Percentiles rank a stretch among this genome's conserved stretches.
These are phyloP conservation scores for Craspedostauros australis DNA, from an alignment of 108 stramenopile genomes.

Conservation along the genomic window DNA sequence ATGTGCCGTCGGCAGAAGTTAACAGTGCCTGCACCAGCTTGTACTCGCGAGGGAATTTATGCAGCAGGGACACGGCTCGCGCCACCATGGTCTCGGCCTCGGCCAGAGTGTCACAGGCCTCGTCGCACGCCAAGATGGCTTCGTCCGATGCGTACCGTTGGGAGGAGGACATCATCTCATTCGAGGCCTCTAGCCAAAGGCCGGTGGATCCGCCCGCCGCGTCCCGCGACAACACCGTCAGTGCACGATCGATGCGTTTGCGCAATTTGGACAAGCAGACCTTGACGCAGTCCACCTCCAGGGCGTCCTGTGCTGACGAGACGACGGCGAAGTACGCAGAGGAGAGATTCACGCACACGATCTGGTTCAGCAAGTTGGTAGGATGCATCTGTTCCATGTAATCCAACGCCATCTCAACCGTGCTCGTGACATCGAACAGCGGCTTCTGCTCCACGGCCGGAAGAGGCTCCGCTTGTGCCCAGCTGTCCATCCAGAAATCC, in stretches of 20 bases:
- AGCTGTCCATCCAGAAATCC: conserved; percentile 74
- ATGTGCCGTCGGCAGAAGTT: conserved; percentile 37
- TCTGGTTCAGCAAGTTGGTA: conserved; percentile 65
- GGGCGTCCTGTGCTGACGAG: conserved; percentile 43
- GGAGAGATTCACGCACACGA: conserved; percentile 66
- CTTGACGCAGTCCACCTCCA: conserved; percentile 38
- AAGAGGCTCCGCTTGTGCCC: conserved; percentile 59
- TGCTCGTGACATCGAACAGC: conserved; percentile 64
- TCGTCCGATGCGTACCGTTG: conserved; percentile 43
- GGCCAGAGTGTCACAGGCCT: conserved; percentile 59
- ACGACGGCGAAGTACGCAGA: conserved; percentile 62
- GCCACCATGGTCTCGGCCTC: conserved; percentile 64
- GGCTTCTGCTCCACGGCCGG: conserved; percentile 73
- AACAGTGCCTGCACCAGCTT: conserved; percentile 59
- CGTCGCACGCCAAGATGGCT: conserved; percentile 68
- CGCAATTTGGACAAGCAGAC: conserved; percentile 35
- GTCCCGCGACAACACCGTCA: conserved; percentile 59
- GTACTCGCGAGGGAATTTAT: conserved; percentile 60
- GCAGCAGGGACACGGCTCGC: conserved; percentile 55
- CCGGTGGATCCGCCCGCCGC: conserved; percentile 25
- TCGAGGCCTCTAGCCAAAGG: conserved; percentile 1
- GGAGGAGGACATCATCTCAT: conserved; percentile 26
- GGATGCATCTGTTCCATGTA: conserved; percentile 83
- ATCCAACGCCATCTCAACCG: conserved; percentile 74
- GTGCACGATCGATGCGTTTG: conserved; percentile 41